Conservation (phyloP, 345 rosid genomes). For the Corymbia maculata region DNA sequence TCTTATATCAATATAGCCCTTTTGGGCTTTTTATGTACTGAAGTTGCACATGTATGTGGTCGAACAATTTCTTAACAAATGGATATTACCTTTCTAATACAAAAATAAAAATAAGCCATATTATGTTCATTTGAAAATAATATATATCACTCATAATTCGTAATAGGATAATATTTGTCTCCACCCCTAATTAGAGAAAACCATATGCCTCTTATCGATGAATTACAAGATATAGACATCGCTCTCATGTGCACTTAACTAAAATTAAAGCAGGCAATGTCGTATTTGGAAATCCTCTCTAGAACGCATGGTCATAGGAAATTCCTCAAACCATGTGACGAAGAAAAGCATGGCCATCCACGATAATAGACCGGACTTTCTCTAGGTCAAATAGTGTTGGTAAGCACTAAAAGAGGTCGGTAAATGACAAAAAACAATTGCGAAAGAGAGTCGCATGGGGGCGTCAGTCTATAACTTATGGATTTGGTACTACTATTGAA, state of each 20-base stretch:
- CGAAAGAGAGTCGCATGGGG: background rate
- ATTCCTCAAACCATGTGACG: background rate
- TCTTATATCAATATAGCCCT: background rate
- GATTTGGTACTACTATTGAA: background rate
- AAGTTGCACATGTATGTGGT: background rate
- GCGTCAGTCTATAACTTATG: background rate
- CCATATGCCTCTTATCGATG: background rate
- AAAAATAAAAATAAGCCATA: background rate
- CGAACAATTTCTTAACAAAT: background rate
- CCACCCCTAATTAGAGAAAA: background rate
- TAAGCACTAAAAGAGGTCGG: background rate
- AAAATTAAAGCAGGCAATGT: background rate
- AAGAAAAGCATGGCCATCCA: background rate
- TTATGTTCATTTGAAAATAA: background rate
- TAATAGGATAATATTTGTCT: background rate
- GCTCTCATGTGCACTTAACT: background rate
- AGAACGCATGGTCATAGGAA: background rate
- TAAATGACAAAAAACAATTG: background rate
- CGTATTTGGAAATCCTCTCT: background rate
- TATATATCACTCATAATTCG: background rate
- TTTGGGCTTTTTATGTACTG: background rate
- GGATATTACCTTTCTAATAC: background rate
- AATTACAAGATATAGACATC: background rate
- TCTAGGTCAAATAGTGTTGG: background rate
- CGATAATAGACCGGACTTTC: background rate